These are phyloP conservation scores for Thalassiosira profunda DNA, from an alignment of 108 stramenopile species.

Conservation along the genomic window DNA sequence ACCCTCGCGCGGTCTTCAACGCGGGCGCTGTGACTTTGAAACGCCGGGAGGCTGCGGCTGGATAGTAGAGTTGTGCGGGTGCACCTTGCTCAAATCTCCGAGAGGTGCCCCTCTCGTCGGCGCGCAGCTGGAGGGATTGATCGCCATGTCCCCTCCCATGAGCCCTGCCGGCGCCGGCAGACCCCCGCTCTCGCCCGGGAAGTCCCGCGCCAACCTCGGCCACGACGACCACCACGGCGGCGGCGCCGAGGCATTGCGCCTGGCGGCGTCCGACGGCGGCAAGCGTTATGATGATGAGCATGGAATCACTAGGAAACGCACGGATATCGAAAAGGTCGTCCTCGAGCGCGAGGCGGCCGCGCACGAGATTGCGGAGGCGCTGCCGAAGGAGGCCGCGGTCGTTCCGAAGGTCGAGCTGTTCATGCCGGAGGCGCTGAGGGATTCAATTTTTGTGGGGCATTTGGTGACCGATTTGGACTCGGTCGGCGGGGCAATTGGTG, in stretches of 20 bases:
- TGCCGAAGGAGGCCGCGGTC: slow-evolving; percentile 32
- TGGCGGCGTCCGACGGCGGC: slow-evolving; percentile 3
- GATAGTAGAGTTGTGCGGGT: no score
- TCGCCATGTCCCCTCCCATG: no score
- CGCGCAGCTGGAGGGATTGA: no score
- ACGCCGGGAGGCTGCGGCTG: no score
- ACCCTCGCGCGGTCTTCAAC: no score
- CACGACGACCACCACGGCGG: slow-evolving; percentile 26
- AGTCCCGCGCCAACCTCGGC: no score
- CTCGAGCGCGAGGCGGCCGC: slow-evolving; percentile 47
- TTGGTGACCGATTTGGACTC: slow-evolving; percentile 80
- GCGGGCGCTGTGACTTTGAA: no score
- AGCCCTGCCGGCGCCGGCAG: no score
- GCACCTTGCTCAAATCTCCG: no score
- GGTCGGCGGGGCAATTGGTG: slow-evolving; percentile 75
- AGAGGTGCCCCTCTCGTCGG: no score
- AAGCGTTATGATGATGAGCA: slow-evolving; percentile 24
- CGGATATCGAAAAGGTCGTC: slow-evolving; percentile 53
- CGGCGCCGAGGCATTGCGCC: slow-evolving; percentile 28
- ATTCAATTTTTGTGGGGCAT: slow-evolving; percentile 74
- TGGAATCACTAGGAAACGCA: slow-evolving; percentile 44
- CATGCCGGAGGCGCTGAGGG: slow-evolving; percentile 48
- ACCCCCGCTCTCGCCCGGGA: no score
- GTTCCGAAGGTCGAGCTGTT: slow-evolving; percentile 52
- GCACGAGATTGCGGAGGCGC: slow-evolving; percentile 39